Evolutionary conservation across 148 eudicot genomes (phyloP).

Genomic region (Vaccinium darrowii): DNA sequence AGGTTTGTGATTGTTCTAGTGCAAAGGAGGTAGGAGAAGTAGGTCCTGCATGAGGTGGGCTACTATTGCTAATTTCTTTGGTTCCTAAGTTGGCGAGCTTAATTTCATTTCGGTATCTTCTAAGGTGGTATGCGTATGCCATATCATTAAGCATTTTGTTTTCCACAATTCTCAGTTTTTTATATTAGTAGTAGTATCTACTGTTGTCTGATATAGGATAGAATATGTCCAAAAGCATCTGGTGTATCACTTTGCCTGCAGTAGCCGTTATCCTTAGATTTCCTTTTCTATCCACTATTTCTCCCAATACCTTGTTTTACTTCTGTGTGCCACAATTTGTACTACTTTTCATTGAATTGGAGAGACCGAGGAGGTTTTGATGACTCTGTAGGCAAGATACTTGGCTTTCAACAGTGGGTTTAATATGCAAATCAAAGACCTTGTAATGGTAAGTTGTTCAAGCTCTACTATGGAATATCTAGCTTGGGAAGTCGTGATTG

Average conservation of each 20-base stretch:
- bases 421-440: background rate
- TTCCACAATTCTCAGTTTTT: background rate
- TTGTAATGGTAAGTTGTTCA: background rate
- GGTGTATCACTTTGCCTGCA: background rate
- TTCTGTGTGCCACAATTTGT: background rate
- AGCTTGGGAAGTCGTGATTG: background rate
- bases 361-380: background rate
- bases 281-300: background rate
- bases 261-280: background rate
- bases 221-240: background rate
- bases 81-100: background rate
- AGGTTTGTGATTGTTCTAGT: background rate
- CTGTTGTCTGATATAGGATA: background rate
- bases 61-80: background rate
- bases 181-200: background rate
- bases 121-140: background rate
- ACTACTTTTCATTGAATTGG: background rate
- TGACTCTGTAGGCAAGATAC: background rate
- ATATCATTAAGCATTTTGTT: background rate
- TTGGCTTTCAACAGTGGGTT: background rate
- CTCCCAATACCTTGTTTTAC: background rate
- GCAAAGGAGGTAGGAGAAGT: background rate
- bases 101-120: background rate
- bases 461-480: background rate
- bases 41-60: background rate